Percentiles rank a stretch among this genome's conserved stretches.
phyloP scores from a whole-genome alignment of 2,329 filamentous ascomycete genomes.

The Nothophoma quercina region DNA sequence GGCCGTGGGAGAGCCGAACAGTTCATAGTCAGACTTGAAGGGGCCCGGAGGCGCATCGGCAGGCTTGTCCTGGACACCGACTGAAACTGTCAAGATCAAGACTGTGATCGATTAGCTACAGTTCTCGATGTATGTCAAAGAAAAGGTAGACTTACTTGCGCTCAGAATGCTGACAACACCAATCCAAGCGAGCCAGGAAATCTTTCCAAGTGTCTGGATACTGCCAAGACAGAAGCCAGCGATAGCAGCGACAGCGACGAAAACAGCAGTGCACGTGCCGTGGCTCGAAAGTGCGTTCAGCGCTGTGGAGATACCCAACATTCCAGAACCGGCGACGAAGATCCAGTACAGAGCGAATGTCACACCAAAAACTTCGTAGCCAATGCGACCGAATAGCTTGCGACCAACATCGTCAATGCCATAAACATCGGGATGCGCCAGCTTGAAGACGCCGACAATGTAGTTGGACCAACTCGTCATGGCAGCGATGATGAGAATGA shows the following conservation, averaged over 20 bases:
- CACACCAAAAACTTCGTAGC: constrained; percentile 56
- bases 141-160: constrained; percentile 21
- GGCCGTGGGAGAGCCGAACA: constrained; percentile 24
- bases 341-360: constrained; percentile 46
- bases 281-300: constrained; percentile 63
- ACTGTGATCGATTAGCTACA: constrained; percentile 16
- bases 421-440: constrained; percentile 63
- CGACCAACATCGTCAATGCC: constrained; percentile 65
- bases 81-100: constrained; percentile 33
- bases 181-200: constrained; percentile 38
- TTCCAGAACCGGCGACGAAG: constrained; percentile 75
- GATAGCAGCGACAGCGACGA: constrained; percentile 65
- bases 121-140: background rate
- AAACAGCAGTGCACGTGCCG: constrained; percentile 70
- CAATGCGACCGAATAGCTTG: constrained; percentile 62
- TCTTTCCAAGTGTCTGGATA: constrained; percentile 50
- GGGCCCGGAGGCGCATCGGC: constrained; percentile 33
- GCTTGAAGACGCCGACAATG: constrained; percentile 62
- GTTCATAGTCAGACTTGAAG: constrained; percentile 31
- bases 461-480: constrained; percentile 61
- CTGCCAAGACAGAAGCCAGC: constrained; percentile 59
- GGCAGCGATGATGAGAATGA: constrained; percentile 49
- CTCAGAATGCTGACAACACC: constrained; percentile 32
- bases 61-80: constrained; percentile 36
- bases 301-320: constrained; percentile 58